phyloP scores from a whole-genome alignment of 1,284 basidiomycete genomes.

The Microbotryum saponariae region DNA sequence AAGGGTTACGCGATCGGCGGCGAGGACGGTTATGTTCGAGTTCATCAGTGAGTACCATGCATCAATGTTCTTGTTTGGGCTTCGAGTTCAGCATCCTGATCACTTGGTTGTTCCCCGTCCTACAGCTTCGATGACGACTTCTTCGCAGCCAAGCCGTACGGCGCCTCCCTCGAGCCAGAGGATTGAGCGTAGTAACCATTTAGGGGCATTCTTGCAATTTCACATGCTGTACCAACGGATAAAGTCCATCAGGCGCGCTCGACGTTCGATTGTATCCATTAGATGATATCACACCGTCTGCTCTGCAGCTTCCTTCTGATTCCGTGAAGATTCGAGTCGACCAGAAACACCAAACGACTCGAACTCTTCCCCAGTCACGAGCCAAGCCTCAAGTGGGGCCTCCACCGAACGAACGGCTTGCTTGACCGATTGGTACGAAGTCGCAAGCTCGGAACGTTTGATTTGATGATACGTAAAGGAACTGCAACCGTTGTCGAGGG shows the following conservation, averaged over 20 bases:
- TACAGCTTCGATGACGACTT: conserved; percentile 79
- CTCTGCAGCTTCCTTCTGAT: too few relatives aligned
- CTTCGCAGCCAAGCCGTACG: conserved; percentile 80
- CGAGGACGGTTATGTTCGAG: conserved; percentile 76
- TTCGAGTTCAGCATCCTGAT: neutral
- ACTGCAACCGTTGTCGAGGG: neutral
- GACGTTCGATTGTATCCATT: too few relatives aligned
- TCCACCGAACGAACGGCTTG: conserved; percentile 43
- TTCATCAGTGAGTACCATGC: conserved; percentile 50
- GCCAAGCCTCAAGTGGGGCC: conserved; percentile 56
- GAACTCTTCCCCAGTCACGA: conserved; percentile 49
- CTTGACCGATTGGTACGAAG: conserved; percentile 50
- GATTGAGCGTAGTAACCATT: conserved; percentile 1
- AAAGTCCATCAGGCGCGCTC: too few relatives aligned
- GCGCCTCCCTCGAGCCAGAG: conserved; percentile 40
- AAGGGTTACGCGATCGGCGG: conserved; percentile 87
- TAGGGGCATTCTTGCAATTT: too few relatives aligned
- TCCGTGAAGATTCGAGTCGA: too few relatives aligned
- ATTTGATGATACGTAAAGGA: neutral
- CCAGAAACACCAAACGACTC: conserved; percentile 47
- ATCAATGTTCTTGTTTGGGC: too few relatives aligned
- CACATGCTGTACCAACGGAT: too few relatives aligned
- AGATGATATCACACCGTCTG: too few relatives aligned
- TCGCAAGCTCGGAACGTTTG: neutral
- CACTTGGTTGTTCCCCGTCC: neutral